Conservation (phyloP, 257 asterid species). For the Thymus quinquecostatus region DNA sequence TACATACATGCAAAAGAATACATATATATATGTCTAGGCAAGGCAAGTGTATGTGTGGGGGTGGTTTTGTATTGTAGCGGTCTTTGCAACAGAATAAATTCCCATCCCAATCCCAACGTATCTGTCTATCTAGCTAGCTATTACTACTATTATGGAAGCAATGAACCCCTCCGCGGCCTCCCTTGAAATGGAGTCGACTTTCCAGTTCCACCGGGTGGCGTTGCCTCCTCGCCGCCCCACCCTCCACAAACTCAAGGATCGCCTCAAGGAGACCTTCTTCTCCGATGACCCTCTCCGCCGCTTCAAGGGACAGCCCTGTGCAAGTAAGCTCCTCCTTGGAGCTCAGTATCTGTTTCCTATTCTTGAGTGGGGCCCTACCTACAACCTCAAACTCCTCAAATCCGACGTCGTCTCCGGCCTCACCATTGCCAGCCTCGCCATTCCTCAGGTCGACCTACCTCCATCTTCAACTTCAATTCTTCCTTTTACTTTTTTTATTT, state of each 20-base stretch:
- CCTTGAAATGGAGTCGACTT: too few species aligned
- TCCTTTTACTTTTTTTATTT: too few species aligned
- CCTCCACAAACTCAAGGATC: slow-evolving; percentile 49
- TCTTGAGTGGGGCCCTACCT: slow-evolving; percentile 80
- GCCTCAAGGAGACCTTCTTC: slow-evolving; percentile 79
- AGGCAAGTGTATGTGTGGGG: too few species aligned
- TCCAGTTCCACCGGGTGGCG: slow-evolving; percentile 52
- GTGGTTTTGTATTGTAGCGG: too few species aligned
- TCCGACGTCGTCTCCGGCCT: slow-evolving; percentile 88
- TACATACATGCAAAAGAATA: too few species aligned
- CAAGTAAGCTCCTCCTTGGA: slow-evolving; percentile 49
- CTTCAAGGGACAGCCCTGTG: slow-evolving; percentile 64
- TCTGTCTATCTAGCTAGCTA: too few species aligned
- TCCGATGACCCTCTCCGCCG: slow-evolving; percentile 86
- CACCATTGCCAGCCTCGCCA: slow-evolving; percentile 94
- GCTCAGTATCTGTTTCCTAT: slow-evolving; percentile 73
- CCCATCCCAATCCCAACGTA: too few species aligned
- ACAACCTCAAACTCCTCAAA: slow-evolving; percentile 59
- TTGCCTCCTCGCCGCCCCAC: slow-evolving; percentile 67
- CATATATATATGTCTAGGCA: too few species aligned
- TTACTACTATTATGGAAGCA: too few species aligned
- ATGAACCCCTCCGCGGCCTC: too few species aligned
- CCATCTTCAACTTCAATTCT: too few species aligned
- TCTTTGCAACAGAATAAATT: too few species aligned
- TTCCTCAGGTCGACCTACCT: slow-evolving; percentile 51